Conservation (phyloP, 352 stramenopile species). For the Phytophthora capsici region DNA sequence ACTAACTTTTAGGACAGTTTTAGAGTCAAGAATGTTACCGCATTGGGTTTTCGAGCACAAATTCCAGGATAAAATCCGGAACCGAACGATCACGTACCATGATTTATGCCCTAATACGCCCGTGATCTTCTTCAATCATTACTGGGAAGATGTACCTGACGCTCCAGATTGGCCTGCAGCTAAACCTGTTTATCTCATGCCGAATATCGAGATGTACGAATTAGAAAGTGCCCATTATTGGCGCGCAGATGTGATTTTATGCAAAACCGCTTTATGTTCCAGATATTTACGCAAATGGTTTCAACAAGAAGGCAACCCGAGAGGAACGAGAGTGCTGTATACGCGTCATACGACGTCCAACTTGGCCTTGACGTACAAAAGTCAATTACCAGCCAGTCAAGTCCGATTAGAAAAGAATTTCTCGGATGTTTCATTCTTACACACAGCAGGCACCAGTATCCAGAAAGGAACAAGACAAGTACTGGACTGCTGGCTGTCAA, state of each 20-base stretch:
- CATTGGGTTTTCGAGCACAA: slow-evolving; percentile 43
- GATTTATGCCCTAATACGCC: slow-evolving; percentile 59
- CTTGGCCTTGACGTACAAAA: slow-evolving; percentile 36
- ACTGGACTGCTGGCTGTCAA: slow-evolving; percentile 49
- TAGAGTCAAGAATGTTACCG: slow-evolving; percentile 53
- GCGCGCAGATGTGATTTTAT: slow-evolving; percentile 54
- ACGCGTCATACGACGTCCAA: slow-evolving; percentile 69
- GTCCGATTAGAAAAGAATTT: slow-evolving; percentile 45
- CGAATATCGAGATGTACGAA: slow-evolving; percentile 73
- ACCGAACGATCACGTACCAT: slow-evolving; percentile 47
- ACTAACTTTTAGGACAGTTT: slow-evolving; percentile 25
- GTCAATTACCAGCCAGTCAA: slow-evolving; percentile 22
- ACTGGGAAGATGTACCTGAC: slow-evolving; percentile 46
- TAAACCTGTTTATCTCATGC: slow-evolving; percentile 62
- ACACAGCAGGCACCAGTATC: slow-evolving; percentile 53
- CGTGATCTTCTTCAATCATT: slow-evolving; percentile 69
- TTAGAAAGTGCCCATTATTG: slow-evolving; percentile 50
- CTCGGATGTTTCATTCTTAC: slow-evolving; percentile 44
- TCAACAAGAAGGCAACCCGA: slow-evolving; percentile 62
- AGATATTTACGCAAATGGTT: slow-evolving; percentile 58
- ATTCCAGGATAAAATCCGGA: slow-evolving; percentile 33
- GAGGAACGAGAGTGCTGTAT: slow-evolving; percentile 56
- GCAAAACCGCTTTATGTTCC: slow-evolving; percentile 55
- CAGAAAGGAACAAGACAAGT: slow-evolving; percentile 52
- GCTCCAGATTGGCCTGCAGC: slow-evolving; percentile 37